Percentiles rank a stretch among this genome's conserved stretches.
These are phyloP conservation scores for Eucalyptus sp. DNA, from an alignment of 345 rosid species.

Conservation along the genomic window DNA sequence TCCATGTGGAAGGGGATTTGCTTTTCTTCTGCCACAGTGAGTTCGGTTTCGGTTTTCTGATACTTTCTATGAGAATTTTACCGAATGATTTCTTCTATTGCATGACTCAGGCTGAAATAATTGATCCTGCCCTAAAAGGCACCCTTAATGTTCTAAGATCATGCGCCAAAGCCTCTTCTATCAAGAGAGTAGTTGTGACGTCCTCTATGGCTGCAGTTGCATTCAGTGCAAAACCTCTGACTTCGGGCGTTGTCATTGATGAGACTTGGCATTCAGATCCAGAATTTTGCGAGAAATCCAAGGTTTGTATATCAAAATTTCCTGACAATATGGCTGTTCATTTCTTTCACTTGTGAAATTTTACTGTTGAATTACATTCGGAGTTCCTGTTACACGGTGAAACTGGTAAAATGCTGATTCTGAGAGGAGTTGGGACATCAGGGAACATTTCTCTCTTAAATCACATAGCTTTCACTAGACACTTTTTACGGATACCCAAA, in stretches of 20 bases:
- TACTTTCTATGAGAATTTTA: neutral
- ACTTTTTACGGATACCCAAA: neutral
- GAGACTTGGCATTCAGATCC: slow-evolving; percentile 43
- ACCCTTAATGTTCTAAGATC: slow-evolving; percentile 35
- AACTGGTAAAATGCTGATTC: neutral
- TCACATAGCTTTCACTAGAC: neutral
- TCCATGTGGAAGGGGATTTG: neutral
- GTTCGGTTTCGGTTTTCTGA: neutral
- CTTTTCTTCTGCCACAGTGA: neutral
- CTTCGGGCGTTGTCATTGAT: slow-evolving; percentile 16
- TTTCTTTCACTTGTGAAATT: neutral
- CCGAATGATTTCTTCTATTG: neutral
- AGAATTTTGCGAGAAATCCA: neutral
- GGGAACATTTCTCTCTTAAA: neutral
- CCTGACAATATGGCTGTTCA: neutral
- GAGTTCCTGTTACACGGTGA: neutral
- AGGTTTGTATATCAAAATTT: neutral
- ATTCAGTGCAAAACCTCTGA: slow-evolving; percentile 9
- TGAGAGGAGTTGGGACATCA: neutral
- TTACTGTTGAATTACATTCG: neutral
- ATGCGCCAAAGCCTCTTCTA: slow-evolving; percentile 19
- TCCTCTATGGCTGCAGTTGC: slow-evolving; percentile 33
- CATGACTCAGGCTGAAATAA: slow-evolving; percentile 11
- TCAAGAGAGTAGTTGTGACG: slow-evolving; percentile 40
- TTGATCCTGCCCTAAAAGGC: slow-evolving; percentile 39